Base-by-base conservation (phyloP, 768 basidiomycete genomes). In the Mycena rebaudengoi region DNA sequence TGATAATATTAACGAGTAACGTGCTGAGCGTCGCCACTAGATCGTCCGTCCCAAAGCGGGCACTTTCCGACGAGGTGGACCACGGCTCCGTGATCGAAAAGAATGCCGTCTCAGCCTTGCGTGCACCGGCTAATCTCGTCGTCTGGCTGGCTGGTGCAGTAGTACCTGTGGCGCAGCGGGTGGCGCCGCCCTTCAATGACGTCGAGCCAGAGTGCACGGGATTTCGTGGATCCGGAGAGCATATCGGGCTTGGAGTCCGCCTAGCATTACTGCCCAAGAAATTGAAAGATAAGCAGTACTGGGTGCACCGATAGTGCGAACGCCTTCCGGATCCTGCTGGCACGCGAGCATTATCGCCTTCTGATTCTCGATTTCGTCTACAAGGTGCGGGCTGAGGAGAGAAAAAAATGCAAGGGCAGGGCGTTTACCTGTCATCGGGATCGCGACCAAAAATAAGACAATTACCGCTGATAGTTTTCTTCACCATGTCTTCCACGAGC, bases 341-440 rank as follows among this genome's bases (percentile, higher is more conserved):
- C 73, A 72, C 1, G 86, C 87, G 4, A 88, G 78, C 1, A 75
- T 73, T 11, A 82, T 75, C 0, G 88, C 87, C 54, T 82, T 83
- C 68, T 87, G 86, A 65, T 87, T 88, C 65, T 88, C 82, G 52
- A 86, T 82, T 58, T 89, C 88, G 51, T 86, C 87, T 88, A 49
- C 11, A 39, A 16, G 20, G n/a, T n/a, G n/a, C n/a, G 12, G 14
- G 14, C 30, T 56, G 28, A 37, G 26, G 29, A 13, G 13, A 3
- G n/a, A 46, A 8, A 26, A 28, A n/a, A n/a, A 56, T 12, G n/a
- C 14, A 35, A n/a, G 25, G 25, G 18, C 3, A 23, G 10, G 26
- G 16, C 13, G 68, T 73, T 25, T 50, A 85, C 85, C 85, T 61
- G 81, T 82, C 85, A 86, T 85, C 0, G 85, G 83, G 7, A 86